These are phyloP conservation scores for Malassezia vespertilionis DNA, from an alignment of 1,284 basidiomycete genomes.

Conservation along the genomic window DNA sequence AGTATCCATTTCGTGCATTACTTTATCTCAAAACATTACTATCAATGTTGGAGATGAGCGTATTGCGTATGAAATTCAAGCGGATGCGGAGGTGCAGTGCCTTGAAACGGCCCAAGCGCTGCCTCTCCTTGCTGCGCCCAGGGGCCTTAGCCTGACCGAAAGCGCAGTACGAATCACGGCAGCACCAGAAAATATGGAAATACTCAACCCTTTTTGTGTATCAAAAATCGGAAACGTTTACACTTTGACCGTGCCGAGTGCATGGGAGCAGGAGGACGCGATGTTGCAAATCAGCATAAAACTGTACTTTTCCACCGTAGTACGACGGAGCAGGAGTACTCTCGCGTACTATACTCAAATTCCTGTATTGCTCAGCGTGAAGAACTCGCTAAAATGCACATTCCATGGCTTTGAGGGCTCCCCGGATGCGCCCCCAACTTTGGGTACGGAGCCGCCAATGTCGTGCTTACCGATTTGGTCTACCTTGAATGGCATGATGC, in stretches of 20 bases:
- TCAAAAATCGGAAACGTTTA: neutral
- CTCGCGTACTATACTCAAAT: neutral
- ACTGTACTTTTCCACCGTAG: neutral
- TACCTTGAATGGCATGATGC: neutral
- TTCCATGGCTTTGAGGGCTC: neutral
- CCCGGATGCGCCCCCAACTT: neutral
- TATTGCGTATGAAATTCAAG: no score
- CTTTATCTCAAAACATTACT: no score
- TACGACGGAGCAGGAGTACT: neutral
- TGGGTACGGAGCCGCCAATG: neutral
- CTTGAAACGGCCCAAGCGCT: no score
- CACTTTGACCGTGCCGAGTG: neutral
- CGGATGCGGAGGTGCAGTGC: no score
- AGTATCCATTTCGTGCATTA: no score
- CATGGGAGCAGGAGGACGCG: neutral
- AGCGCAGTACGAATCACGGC: no score
- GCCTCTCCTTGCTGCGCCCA: no score
- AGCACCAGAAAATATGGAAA: no score
- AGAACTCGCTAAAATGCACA: constrained; percentile 1
- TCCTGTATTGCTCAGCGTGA: neutral
- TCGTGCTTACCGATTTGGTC: neutral
- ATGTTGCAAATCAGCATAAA: neutral
- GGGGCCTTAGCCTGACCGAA: no score
- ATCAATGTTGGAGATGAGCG: no score
- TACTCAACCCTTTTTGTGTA: neutral